Base-by-base conservation (phyloP, 495 filamentous ascomycete species). In the Tuber magnatum region DNA sequence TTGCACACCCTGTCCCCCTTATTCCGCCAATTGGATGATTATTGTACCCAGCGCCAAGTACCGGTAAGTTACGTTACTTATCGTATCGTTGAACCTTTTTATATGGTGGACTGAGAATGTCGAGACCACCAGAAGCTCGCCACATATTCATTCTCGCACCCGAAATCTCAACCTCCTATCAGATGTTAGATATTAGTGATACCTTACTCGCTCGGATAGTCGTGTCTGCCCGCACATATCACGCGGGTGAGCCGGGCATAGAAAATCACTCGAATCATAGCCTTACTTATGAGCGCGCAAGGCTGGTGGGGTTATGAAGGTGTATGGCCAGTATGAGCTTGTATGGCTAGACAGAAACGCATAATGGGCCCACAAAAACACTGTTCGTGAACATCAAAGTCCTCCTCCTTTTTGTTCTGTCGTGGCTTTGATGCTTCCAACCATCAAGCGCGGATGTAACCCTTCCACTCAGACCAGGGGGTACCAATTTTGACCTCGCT, bases 251-350 rank as follows among this genome's bases (percentile, higher is more conserved):
- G 24, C 3, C 51, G 51, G n/a, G 51, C 51, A 56, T 28, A 28
- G 51, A 28, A 56, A 56, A 56, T 56, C 51, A 56, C 51, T 56
- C 51, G 51, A 56, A 56, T 56, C 51, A 56, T 28, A 56, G 24
- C 51, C 51, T 56, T 28, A 28, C 51, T 28, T 28, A 12, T 28
- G 51, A 24, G 9, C 2, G 51, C 3, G 28, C 9, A 12, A 10
- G 24, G 8, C 10, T 56, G 51, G 22, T 56, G 12, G 8, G n/a
- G 51, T 56, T 56, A 28, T 28, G 51, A 56, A 56, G 51, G 51
- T 14, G n/a, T 28, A 56, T 28, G 8, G 51, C 51, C 24, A 1
- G 22, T 28, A 14, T 56, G 9, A 24, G 51, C n/a, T 56, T 28
- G 51, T 24, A 9, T 28, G 8, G 51, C 10, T 14, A 12, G 24